A percentile compares a stretch with the other conserved stretches of the same genome.
Conservation (phyloP, 2,329 filamentous ascomycete genomes). For the Penicillium hesseltinei region DNA sequence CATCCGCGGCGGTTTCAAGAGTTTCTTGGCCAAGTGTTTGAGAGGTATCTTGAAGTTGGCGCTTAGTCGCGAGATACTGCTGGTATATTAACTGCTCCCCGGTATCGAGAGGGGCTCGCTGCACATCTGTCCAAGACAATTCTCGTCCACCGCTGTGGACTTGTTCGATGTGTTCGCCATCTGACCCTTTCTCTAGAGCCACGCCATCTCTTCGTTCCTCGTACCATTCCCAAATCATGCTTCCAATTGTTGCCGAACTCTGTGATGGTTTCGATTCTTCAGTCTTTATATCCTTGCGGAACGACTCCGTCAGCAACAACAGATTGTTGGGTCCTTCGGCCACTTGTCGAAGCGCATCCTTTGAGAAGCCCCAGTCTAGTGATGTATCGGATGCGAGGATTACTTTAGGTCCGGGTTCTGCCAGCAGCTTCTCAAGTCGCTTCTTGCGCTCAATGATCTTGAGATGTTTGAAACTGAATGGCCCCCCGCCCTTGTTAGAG, state of each 20-base stretch:
- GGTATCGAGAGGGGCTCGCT: constrained; percentile 66
- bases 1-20: constrained; percentile 73
- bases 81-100: constrained; percentile 81
- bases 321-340: constrained; percentile 77
- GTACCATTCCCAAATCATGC: constrained; percentile 78
- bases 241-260: constrained; percentile 60
- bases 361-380: constrained; percentile 93
- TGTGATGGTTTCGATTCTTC: constrained; percentile 31
- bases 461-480: constrained; percentile 87
- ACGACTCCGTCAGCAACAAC: constrained; percentile 78
- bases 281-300: constrained; percentile 29
- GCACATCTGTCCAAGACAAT: constrained; percentile 60
- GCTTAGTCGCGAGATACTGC: constrained; percentile 84
- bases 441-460: constrained; percentile 78
- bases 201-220: constrained; percentile 65
- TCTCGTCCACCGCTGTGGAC: constrained; percentile 64
- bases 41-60: constrained; percentile 79
- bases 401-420: constrained; percentile 59
- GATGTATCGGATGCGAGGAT: constrained; percentile 89
- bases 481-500: constrained; percentile 55
- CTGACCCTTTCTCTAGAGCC: constrained; percentile 54
- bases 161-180: constrained; percentile 63
- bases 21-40: constrained; percentile 66
- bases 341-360: constrained; percentile 70
- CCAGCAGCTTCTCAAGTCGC: constrained; percentile 69